Conservation (phyloP, 108 stramenopile genomes). For the Cyclotella sp. region DNA sequence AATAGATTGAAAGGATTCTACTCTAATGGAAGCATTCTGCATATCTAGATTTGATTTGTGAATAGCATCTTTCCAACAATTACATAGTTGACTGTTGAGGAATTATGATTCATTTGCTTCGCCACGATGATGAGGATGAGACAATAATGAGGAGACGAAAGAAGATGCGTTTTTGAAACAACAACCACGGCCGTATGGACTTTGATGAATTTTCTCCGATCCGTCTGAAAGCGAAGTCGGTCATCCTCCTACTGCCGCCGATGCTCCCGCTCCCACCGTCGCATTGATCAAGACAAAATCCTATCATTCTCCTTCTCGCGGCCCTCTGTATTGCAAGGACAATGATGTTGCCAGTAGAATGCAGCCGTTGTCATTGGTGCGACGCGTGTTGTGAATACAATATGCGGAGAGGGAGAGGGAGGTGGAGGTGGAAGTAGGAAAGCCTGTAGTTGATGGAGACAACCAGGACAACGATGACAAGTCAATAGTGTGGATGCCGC, state of each 20-base stretch:
- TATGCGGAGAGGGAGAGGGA: not conserved
- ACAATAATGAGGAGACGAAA: too few relatives aligned
- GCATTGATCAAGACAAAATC: constrained; percentile 4
- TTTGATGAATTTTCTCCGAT: not conserved
- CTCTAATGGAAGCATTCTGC: too few relatives aligned
- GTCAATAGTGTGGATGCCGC: not conserved
- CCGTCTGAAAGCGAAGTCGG: not conserved
- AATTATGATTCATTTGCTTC: too few relatives aligned
- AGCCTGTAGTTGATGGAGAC: too few relatives aligned
- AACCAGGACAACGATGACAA: not conserved
- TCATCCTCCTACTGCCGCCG: not conserved
- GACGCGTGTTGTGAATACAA: not conserved
- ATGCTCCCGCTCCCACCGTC: not conserved
- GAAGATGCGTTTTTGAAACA: too few relatives aligned
- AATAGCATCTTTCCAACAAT: too few relatives aligned
- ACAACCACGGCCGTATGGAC: constrained; percentile 1
- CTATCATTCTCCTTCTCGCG: not conserved
- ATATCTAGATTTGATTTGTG: too few relatives aligned
- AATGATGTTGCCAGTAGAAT: not conserved
- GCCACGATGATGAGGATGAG: too few relatives aligned
- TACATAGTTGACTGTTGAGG: too few relatives aligned
- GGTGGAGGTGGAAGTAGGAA: not conserved
- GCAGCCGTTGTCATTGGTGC: not conserved
- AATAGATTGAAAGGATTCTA: too few relatives aligned
- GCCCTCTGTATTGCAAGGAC: not conserved